These are phyloP conservation scores for Neurospora sp. DNA, from an alignment of 495 filamentous ascomycete genomes.

Conservation along the genomic window DNA sequence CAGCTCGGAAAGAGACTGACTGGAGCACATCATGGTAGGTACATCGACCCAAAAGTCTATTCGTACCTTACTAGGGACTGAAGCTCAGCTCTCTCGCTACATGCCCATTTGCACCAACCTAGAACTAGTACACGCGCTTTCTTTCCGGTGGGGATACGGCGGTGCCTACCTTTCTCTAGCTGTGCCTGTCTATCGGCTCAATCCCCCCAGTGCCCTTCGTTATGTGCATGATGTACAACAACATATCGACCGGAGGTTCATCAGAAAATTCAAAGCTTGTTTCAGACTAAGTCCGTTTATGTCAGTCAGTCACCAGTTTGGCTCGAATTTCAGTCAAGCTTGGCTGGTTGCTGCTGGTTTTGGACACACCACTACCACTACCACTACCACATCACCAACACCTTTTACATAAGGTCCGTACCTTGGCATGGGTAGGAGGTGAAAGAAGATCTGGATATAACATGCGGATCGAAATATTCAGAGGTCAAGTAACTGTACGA, in stretches of 20 bases:
- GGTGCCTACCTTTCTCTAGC: neutral
- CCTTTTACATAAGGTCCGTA: neutral
- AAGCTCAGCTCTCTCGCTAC: neutral
- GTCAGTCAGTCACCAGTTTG: neutral
- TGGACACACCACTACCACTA: neutral
- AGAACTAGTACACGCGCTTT: neutral
- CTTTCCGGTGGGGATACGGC: neutral
- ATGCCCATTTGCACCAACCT: neutral
- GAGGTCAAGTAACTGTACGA: neutral
- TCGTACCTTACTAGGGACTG: neutral
- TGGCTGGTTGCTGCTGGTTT: neutral
- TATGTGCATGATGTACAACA: neutral
- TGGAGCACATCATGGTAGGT: neutral
- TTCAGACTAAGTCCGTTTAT: neutral
- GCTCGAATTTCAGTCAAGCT: neutral
- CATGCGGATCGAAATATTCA: neutral
- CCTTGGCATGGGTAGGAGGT: neutral
- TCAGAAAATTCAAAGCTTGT: neutral
- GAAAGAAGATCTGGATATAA: neutral
- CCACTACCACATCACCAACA: neutral
- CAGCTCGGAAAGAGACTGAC: neutral
- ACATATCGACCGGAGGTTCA: neutral
- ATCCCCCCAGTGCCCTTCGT: neutral
- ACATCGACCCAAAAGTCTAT: neutral
- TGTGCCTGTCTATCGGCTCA: neutral